These are phyloP conservation scores for Petunia secreta DNA, from an alignment of 257 asterid species.

Conservation along the genomic window DNA sequence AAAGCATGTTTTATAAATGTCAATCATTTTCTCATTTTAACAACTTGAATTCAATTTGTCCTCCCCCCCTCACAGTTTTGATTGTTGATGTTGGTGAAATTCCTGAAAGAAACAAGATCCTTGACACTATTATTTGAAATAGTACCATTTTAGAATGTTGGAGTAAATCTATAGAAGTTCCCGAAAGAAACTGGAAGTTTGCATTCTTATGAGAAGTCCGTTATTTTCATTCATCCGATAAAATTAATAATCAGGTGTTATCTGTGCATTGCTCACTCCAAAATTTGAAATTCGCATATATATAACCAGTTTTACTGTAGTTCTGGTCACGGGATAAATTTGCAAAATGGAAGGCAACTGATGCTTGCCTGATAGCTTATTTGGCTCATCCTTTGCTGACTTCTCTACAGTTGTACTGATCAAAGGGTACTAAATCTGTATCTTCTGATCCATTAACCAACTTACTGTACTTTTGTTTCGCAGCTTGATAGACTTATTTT, in stretches of 20 bases:
- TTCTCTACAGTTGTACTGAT: background rate
- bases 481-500: background rate
- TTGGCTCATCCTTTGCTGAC: too few species aligned
- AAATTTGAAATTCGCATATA: too few species aligned
- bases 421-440: background rate
- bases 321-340: too few species aligned
- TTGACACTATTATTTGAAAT: background rate
- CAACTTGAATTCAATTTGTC: background rate
- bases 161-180: background rate
- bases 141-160: background rate
- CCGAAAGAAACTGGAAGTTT: too few species aligned
- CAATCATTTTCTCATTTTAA: background rate
- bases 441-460: background rate
- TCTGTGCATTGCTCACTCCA: too few species aligned
- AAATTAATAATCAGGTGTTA: too few species aligned
- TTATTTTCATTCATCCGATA: too few species aligned
- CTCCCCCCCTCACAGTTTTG: background rate
- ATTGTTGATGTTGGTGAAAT: background rate
- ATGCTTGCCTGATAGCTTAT: too few species aligned
- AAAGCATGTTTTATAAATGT: background rate
- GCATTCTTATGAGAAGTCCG: too few species aligned
- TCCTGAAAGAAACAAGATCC: slow-evolving; percentile 4
- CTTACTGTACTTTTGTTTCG: background rate
- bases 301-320: too few species aligned
- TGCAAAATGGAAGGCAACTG: too few species aligned